phyloP scores from a whole-genome alignment of 148 eudicot species.

The Vaccinium myrtillus region DNA sequence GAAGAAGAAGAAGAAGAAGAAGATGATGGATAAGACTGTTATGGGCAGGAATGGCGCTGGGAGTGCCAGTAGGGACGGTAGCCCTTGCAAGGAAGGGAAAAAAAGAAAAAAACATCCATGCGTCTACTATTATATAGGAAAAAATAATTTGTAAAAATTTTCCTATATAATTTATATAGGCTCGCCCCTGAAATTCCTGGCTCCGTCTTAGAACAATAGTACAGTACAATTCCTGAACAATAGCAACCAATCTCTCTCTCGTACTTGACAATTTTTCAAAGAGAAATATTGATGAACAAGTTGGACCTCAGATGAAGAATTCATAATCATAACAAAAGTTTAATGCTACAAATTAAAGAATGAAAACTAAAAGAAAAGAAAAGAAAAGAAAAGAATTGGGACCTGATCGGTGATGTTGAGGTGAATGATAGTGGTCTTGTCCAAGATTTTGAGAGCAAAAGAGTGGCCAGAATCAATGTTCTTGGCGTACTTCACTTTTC shows the following conservation, averaged over 20 bases:
- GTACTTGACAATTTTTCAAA: too few relatives aligned
- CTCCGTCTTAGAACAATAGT: background rate
- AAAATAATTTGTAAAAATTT: background rate
- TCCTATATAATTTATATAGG: too few relatives aligned
- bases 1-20: background rate
- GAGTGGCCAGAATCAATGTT: slow-evolving; percentile 55
- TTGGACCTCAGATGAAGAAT: too few relatives aligned
- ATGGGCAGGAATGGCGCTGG: too few relatives aligned
- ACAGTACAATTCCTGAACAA: background rate
- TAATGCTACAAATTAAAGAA: too few relatives aligned
- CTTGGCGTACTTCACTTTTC: slow-evolving; percentile 75
- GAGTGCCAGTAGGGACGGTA: too few relatives aligned
- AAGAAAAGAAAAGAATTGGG: background rate
- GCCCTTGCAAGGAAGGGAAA: too few relatives aligned
- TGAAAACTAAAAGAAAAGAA: background rate
- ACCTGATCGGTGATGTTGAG: slow-evolving; percentile 87
- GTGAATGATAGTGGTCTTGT: slow-evolving; percentile 54
- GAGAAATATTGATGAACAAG: too few relatives aligned
- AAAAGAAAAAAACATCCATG: too few relatives aligned
- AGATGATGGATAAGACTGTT: too few relatives aligned
- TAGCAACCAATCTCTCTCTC: background rate
- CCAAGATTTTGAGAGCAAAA: slow-evolving; percentile 78
- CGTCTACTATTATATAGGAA: background rate
- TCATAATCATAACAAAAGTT: too few relatives aligned
- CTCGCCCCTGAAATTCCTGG: too few relatives aligned